phyloP scores from a whole-genome alignment of 2,329 filamentous ascomycete genomes.

The Trichoderma citrinoviride region DNA sequence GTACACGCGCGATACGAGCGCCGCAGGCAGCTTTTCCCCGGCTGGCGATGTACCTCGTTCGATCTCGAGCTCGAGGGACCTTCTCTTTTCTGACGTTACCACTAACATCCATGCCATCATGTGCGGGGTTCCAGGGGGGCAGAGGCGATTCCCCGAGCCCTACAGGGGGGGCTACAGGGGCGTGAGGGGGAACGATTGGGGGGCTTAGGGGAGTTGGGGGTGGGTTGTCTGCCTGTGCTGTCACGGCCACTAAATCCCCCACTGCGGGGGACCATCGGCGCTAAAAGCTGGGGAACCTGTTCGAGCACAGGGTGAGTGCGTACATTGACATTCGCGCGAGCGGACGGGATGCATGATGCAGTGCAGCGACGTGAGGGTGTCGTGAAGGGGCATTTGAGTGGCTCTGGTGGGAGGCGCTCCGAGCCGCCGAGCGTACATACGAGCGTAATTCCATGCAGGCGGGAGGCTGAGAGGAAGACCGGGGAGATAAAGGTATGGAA shows the following conservation, averaged over 20 bases:
- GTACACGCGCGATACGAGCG: slow-evolving; percentile 4
- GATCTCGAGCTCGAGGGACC: slow-evolving; percentile 4
- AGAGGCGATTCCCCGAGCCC: not conserved
- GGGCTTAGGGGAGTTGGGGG: not conserved
- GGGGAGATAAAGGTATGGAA: no score
- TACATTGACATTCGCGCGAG: not conserved
- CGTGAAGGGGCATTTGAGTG: not conserved
- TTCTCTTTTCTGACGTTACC: slow-evolving; percentile 19
- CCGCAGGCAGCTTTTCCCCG: not conserved
- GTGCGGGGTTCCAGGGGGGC: slow-evolving; percentile 22
- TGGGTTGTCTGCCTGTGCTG: not conserved
- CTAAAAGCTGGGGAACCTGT: slow-evolving; percentile 23
- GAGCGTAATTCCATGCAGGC: slow-evolving; percentile 2
- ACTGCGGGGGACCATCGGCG: slow-evolving; percentile 21
- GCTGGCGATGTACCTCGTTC: not conserved
- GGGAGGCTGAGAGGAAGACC: not conserved
- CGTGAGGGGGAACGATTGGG: slow-evolving; percentile 4
- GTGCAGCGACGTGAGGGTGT: not conserved
- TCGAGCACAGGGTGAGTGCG: not conserved
- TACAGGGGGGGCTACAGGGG: slow-evolving; percentile 13
- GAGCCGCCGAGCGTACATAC: slow-evolving; percentile 19
- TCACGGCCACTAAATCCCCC: slow-evolving; percentile 15
- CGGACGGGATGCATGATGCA: not conserved
- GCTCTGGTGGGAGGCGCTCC: not conserved
- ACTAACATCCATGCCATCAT: not conserved